phyloP scores from a whole-genome alignment of 257 asterid species.

The Solanum dulcamara region DNA sequence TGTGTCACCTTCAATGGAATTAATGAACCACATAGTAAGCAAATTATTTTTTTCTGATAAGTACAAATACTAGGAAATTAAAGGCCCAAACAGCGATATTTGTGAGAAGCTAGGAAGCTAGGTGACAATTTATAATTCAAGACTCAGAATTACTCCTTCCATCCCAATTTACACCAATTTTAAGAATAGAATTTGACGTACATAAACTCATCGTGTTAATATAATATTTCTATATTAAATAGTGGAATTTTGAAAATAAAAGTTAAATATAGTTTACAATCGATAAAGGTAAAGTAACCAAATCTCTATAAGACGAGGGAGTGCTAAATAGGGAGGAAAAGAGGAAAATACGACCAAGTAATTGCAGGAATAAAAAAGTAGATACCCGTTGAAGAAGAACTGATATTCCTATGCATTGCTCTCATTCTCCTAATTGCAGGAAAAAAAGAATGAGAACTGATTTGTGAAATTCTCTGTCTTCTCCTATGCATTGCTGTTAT shows the following conservation, averaged over 20 bases:
- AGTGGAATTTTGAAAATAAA: background rate
- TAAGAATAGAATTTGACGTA: background rate
- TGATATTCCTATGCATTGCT: background rate
- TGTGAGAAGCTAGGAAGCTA: background rate
- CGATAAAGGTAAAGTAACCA: background rate
- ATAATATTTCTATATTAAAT: background rate
- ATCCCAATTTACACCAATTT: background rate
- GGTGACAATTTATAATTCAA: background rate
- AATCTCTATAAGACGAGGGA: background rate
- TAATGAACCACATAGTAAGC: background rate
- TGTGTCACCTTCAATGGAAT: constrained; percentile 32
- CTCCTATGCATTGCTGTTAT: background rate
- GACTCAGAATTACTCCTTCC: background rate
- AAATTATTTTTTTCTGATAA: background rate
- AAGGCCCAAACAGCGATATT: background rate
- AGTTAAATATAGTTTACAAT: background rate
- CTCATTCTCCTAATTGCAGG: background rate
- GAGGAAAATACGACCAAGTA: background rate
- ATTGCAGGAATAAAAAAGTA: background rate
- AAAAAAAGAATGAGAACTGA: background rate
- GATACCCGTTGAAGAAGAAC: background rate
- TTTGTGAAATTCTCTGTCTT: background rate
- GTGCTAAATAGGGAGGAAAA: background rate
- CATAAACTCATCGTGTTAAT: background rate
- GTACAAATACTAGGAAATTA: background rate